phyloP scores from a whole-genome alignment of 1,139 yeast genomes.

The Pneumocystis sp. region DNA sequence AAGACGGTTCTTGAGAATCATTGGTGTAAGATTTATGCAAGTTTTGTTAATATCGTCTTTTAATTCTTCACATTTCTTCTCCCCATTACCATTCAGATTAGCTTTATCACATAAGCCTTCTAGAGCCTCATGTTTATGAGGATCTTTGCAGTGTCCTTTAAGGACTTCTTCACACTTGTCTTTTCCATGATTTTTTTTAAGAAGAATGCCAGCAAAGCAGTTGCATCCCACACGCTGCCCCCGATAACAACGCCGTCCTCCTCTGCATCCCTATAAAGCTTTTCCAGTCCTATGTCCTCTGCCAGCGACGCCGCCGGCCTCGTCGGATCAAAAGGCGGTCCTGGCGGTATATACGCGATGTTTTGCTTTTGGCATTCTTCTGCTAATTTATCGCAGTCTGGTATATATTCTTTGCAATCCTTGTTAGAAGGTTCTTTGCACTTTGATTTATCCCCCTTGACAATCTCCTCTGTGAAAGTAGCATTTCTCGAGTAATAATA shows the following conservation, averaged over 20 bases:
- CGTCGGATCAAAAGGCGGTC: not conserved
- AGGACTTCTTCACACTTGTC: not conserved
- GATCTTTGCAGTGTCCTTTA: not conserved
- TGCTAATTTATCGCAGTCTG: not conserved
- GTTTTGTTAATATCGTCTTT: not conserved
- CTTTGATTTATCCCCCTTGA: not conserved
- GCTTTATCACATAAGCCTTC: not conserved
- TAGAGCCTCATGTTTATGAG: not conserved
- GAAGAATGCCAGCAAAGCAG: not conserved
- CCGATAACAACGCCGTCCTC: not conserved
- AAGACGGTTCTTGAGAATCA: not conserved
- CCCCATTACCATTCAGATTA: not conserved
- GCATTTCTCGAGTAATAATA: not conserved
- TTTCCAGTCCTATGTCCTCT: not conserved
- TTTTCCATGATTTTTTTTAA: too few relatives aligned
- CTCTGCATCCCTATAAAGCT: not conserved
- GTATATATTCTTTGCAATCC: too few relatives aligned
- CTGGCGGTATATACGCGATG: not conserved
- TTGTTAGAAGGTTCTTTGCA: not conserved
- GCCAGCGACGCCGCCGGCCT: not conserved
- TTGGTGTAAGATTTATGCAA: not conserved
- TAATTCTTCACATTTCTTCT: not conserved
- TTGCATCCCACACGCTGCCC: not conserved
- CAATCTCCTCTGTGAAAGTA: not conserved
- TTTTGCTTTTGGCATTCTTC: not conserved